Evolutionary conservation across 768 basidiomycete genomes (phyloP), one percentile per base, ranked within the genome.

Genomic region (Russula brevipes): DNA sequence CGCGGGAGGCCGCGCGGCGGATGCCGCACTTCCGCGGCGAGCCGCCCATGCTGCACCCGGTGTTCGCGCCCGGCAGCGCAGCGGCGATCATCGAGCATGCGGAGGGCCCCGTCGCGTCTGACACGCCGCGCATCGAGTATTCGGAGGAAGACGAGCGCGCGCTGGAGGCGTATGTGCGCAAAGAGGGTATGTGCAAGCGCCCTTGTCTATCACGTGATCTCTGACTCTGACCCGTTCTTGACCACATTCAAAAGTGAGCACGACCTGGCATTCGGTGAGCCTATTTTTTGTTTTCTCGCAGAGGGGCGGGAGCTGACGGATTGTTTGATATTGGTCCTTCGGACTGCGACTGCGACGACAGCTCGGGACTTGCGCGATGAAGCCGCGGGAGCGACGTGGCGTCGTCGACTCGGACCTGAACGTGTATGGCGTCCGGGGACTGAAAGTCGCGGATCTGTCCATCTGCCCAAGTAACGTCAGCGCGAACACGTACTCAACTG

Each of bases 311-410:
- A 16, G 10, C 19, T 47, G 6, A 33, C 35, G 17, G 16, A 56
- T 35, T 6, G 24, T 35, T 17, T 14, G 11, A 36, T 14, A 11
- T 2, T 42, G 46, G n/a, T 39, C 11, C 2, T 19, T 57, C 24
- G 35, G 60, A 5, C 45, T 19, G 60, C 31, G 50, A 2, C 46
- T 59, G 24, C 24, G 24, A n/a, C 11, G 16, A n/a, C 30, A 86
- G 84, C 75, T 85, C 14, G 85, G 85, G 44, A 87, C 85, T 0
- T 87, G 85, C 61, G 80, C 84, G 0, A 87, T 88, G 86, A 86
- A 86, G 69, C 78, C 84, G 3, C 78, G 80, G 19, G 77, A 81
- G 17, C 59, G 77, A 45, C 81, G 79, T 5, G 86, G 86, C 14
- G 87, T 88, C 4, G 83, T 89, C 8, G 84, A 89, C 68, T 57